Percentiles rank a stretch among this genome's conserved stretches.
Conservation (phyloP, 2,329 filamentous ascomycete species). For the Dothistroma pini region DNA sequence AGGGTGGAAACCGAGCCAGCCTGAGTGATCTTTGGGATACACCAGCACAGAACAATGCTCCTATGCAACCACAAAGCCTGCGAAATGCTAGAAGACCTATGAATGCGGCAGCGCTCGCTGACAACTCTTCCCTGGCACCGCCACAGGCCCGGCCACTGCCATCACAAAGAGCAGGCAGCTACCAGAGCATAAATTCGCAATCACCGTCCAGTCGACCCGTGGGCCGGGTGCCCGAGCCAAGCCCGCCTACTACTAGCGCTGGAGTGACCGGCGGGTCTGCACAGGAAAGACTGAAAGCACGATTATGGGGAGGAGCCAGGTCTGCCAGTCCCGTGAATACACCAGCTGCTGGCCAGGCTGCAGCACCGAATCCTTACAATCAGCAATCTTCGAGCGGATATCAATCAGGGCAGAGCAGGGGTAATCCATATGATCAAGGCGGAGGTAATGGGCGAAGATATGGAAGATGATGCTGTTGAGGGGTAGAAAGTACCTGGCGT, state of each 20-base stretch:
- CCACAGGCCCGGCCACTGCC: constrained; percentile 58
- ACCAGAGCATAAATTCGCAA: constrained; percentile 55
- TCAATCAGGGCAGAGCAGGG: constrained; percentile 9
- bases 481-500: neutral
- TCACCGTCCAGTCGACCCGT: constrained; percentile 22
- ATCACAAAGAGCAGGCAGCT: constrained; percentile 70
- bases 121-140: constrained; percentile 33
- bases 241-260: constrained; percentile 38
- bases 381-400: constrained; percentile 6
- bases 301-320: constrained; percentile 56
- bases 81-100: constrained; percentile 28
- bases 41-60: constrained; percentile 37
- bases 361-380: constrained; percentile 19
- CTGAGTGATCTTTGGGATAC: constrained; percentile 59
- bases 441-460: constrained; percentile 14
- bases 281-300: constrained; percentile 77
- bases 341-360: constrained; percentile 7
- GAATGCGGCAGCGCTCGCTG: constrained; percentile 13
- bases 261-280: constrained; percentile 53
- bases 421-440: constrained; percentile 22
- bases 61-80: constrained; percentile 45
- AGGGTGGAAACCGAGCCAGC: constrained; percentile 43
- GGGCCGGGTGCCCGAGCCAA: constrained; percentile 33
- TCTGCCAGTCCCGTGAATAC: constrained; percentile 14
- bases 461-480: constrained; percentile 11